Evolutionary conservation across 2,329 filamentous ascomycete species (phyloP), one percentile per base, ranked within the genome.

Genomic region (Calonectria naviculata): DNA sequence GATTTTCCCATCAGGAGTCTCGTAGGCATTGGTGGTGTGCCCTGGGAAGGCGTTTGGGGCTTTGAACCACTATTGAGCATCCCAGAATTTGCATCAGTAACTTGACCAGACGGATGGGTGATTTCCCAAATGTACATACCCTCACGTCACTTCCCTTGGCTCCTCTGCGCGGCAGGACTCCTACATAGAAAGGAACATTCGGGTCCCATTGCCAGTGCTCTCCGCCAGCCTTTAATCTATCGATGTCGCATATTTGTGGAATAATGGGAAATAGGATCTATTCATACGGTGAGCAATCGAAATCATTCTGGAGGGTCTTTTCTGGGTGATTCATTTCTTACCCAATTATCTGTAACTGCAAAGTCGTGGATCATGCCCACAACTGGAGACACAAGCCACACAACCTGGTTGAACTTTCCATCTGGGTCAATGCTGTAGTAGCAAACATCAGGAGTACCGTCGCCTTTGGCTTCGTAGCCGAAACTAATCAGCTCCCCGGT

Each of bases 1-100:
- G 19, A 70, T 61, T 4, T 65, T 42, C 13, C 67, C 67, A 9
- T 60, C 49, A 1, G 19, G 12, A 1, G 52, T 56, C 52, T 70
- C 67, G 52, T 70, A 70, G 19, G 67, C 67, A 21, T 70, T 70
- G 19, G 67, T 65, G 10, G n/a, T 44, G 26, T 70, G 67, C 5
- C 67, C 67, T 8, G 67, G 61, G 49, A 70, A 70, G 7, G 61
- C 67, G 24, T 70, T 65, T 1, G 67, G 67, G 1, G 67, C 67
- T 38, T 42, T 36, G 67, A 70, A 65, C 67, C 67, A 70, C 52
- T 56, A 21, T 44, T 44, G 8, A 21, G 6, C 8, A 10, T 7
- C 52, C 13, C n/a, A 13, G 19, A 12, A 4, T 3, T 3, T 4
- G 17, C 34, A 28, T 56, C 31, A 56, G 52, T 15, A 36, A 56